These are phyloP conservation scores for Fusarium decemcellulare DNA, from an alignment of 2,329 filamentous ascomycete species.

Conservation along the genomic window DNA sequence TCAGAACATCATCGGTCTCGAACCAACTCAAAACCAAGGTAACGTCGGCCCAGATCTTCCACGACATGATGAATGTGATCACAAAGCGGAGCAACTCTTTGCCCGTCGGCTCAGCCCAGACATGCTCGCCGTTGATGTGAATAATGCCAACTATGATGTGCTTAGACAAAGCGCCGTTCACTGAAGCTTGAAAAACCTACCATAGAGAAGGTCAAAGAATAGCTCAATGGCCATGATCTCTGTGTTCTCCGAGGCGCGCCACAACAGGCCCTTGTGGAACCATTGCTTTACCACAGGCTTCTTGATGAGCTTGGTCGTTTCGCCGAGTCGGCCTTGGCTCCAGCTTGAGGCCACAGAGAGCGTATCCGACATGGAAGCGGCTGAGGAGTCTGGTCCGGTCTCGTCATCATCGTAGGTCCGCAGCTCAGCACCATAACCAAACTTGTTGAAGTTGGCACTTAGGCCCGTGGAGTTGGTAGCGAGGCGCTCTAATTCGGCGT, in stretches of 20 bases:
- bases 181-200: conserved; percentile 36
- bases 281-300: conserved; percentile 74
- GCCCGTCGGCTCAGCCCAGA: conserved; percentile 69
- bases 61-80: conserved; percentile 74
- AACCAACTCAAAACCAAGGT: conserved; percentile 72
- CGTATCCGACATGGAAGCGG: conserved; percentile 40
- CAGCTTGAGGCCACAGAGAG: conserved; percentile 43
- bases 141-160: conserved; percentile 68
- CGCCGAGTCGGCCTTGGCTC: conserved; percentile 50
- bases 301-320: conserved; percentile 69
- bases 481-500: conserved; percentile 66
- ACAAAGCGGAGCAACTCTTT: conserved; percentile 70
- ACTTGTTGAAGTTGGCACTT: conserved; percentile 74
- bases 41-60: conserved; percentile 76
- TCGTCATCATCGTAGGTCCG: conserved; percentile 59
- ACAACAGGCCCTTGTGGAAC: conserved; percentile 75
- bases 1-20: conserved; percentile 72
- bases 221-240: conserved; percentile 75
- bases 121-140: conserved; percentile 73
- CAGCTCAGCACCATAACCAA: conserved; percentile 72
- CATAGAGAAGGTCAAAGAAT: conserved; percentile 74
- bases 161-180: background rate
- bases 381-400: conserved; percentile 32
- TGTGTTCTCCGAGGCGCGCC: conserved; percentile 71
- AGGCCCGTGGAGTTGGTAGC: conserved; percentile 68